Base-by-base conservation (phyloP, 208 protist species). In the Leishmania major region DNA sequence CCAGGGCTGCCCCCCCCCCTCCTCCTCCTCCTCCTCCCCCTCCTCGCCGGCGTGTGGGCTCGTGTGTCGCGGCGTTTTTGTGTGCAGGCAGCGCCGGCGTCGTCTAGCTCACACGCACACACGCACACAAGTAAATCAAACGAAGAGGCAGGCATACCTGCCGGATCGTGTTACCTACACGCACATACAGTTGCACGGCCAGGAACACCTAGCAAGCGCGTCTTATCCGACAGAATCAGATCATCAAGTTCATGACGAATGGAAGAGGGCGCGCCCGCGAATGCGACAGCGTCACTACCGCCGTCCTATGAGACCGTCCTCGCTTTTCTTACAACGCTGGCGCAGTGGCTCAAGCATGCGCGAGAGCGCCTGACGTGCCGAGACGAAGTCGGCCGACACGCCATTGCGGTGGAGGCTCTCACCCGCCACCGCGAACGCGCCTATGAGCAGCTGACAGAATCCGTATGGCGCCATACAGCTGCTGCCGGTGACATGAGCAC, bases 271-370 rank as follows among this genome's bases (percentile, higher is more conserved):
- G 53, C 17, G 7, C 19, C n/a, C 1, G 53, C 51, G 1, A 62
- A 51, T 22, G 73, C 53, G 35, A 47, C 13, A 28, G 60, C 59
- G 59, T 53, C 37, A 13, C n/a, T 7, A 60, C 28, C 75, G 55
- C 75, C 60, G 53, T 69, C 75, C 11, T 79, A 79, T n/a, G 75
- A 79, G 4, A 43, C 37, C 45, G 55, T 70, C 19, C n/a, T 79
- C 37, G 13, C 49, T 25, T 79, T 67, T 67, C 60, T 79, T 8
- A 55, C 22, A 43, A 31, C 53, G 35, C 59, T 79, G 37, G 60
- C 53, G 31, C 59, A 70, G 75, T 79, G 75, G 75, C 60, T 79
- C 53, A 70, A 51, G 13, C 28, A 25, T 47, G 60, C 43, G 43
- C 75, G 55, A 40, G 75, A 79, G n/a, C 55, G 55, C 75, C 59